Evolutionary conservation across 371 early-diverging fungal genomes (phyloP).

Genomic region (Smittium culicis): DNA sequence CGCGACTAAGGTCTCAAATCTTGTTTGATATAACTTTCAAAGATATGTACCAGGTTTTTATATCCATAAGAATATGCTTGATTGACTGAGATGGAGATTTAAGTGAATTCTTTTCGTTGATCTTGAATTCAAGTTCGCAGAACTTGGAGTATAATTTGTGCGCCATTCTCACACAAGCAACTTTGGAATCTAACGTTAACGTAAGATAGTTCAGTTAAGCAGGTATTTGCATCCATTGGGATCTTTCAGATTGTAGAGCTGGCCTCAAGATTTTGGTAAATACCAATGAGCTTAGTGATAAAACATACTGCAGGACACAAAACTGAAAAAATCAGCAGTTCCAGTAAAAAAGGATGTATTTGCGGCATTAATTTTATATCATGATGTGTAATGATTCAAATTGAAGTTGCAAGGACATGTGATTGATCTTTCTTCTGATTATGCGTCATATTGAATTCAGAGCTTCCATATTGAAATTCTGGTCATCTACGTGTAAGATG

Average conservation of each 20-base stretch:
- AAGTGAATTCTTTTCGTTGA: not conserved
- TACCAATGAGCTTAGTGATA: not conserved
- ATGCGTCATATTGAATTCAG: too few relatives aligned
- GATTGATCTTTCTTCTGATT: too few relatives aligned
- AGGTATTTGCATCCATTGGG: not conserved
- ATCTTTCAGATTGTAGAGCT: not conserved
- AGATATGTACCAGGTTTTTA: not conserved
- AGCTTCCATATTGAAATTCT: too few relatives aligned
- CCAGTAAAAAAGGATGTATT: too few relatives aligned
- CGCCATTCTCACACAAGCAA: not conserved
- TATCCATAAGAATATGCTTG: not conserved
- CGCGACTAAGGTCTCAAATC: not conserved
- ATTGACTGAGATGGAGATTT: not conserved
- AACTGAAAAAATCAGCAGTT: too few relatives aligned
- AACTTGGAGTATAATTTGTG: not conserved
- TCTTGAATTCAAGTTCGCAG: not conserved
- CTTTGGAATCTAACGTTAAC: not conserved
- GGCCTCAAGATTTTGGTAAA: not conserved
- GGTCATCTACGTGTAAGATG: too few relatives aligned
- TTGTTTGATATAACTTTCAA: not conserved
- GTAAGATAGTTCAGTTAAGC: not conserved
- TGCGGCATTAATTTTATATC: too few relatives aligned
- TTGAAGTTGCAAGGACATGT: too few relatives aligned
- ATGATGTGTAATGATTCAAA: too few relatives aligned
- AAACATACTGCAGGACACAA: too few relatives aligned